phyloP scores from a whole-genome alignment of 176 grass and related monocot genomes.

The Oryza brachyantha region DNA sequence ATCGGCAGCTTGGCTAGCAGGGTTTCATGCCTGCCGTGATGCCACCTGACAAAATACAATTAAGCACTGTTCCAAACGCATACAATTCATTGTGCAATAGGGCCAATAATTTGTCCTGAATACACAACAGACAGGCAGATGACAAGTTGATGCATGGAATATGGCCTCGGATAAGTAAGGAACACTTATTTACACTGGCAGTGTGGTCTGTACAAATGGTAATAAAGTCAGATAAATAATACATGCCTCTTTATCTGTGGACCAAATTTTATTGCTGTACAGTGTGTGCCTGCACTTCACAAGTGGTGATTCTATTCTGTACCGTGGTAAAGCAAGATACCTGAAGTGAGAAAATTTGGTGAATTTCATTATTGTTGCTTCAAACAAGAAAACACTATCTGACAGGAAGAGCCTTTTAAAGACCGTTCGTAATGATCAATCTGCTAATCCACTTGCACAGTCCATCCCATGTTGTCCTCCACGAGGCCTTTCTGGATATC shows the following conservation, averaged over 20 bases:
- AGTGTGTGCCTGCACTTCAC: background rate
- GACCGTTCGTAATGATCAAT: background rate
- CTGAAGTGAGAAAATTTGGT: too few species aligned
- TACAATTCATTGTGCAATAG: background rate
- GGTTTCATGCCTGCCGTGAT: slow-evolving; percentile 13
- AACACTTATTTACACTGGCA: background rate
- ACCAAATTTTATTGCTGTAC: too few species aligned
- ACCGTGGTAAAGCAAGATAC: too few species aligned
- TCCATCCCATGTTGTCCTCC: slow-evolving; percentile 74
- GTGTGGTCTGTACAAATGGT: background rate
- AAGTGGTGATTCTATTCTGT: background rate
- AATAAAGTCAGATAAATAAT: too few species aligned
- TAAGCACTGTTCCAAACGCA: slow-evolving; percentile 20
- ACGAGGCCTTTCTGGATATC: slow-evolving; percentile 74
- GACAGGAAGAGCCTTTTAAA: background rate
- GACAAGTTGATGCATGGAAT: background rate
- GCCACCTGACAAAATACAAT: slow-evolving; percentile 25
- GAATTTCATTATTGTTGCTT: too few species aligned
- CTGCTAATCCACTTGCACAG: slow-evolving; percentile 46
- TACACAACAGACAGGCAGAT: background rate
- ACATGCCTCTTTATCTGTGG: too few species aligned
- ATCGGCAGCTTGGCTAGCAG: slow-evolving; percentile 21
- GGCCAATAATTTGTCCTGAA: slow-evolving; percentile 1
- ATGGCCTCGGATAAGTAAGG: background rate
- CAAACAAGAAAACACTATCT: too few species aligned